Evolutionary conservation across 208 protist genomes (phyloP), one percentile per base, ranked within the genome.

Genomic region (Porcisia hertigi): DNA sequence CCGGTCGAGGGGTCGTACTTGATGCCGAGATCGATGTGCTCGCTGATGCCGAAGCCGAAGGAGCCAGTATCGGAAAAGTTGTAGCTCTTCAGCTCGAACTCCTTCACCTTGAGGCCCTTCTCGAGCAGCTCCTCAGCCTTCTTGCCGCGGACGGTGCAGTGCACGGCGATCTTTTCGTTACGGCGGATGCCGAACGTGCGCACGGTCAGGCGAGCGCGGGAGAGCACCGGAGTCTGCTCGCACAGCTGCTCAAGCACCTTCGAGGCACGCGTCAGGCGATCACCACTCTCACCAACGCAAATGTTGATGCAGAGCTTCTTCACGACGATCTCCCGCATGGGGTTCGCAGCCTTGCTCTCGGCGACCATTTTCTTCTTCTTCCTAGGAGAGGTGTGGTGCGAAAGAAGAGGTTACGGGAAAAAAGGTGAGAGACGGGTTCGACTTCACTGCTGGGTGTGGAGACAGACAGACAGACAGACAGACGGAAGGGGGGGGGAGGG

Each of bases 11-110:
- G 99, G 87, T 99, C 99, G 95, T 99, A 99, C 95, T 99, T 99
- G 90, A 99, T 97, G 79, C 99, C 99, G 62, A 99, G 97, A 96
- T 99, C 99, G 81, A 99, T 99, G 97, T 99, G 99, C 94, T 99
- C 99, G 77, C 98, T 89, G 87, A 99, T 99, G 93, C 99, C 99
- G 86, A 99, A 99, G 80, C 99, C 99, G 82, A 99, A 99, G 98
- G 97, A 98, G 82, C 99, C 99, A 57, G 86, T 98, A 71, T 92
- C 77, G 73, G 94, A 96, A 92, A 99, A 99, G 91, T 98, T 98
- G 79, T 91, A 93, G 69, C 85, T 86, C 87, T 94, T 90, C 71
- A 99, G 94, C 91, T 99, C 99, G 83, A 98, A 99, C 86, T 99
- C 99, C 94, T 99, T 99, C 67, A 99, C 99, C 89, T 98, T 97